Evolutionary conservation across 139 green algal species (phyloP).

Genomic region (Auxenochlorella pyrenoidosa): DNA sequence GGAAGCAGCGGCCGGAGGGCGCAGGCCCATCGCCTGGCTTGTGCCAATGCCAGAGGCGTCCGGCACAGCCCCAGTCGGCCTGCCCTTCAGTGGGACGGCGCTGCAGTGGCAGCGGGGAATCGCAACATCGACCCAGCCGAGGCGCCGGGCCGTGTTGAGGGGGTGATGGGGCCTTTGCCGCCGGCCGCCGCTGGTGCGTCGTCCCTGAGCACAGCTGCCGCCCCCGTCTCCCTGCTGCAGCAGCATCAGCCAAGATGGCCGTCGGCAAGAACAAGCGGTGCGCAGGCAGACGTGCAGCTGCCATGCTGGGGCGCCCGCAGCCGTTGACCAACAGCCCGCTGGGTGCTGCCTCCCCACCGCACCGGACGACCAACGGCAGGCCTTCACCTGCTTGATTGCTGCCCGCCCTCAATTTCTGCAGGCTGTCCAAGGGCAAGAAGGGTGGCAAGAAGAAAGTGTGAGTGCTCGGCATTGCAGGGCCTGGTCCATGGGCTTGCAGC

Average conservation of each 20-base stretch:
- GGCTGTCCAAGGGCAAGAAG: conserved; percentile 98
- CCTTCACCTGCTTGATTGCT: background rate
- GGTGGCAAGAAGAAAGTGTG: conserved; percentile 98
- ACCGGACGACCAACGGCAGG: too few relatives aligned
- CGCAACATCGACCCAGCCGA: too few relatives aligned
- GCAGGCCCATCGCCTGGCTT: too few relatives aligned
- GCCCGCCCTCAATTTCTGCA: background rate
- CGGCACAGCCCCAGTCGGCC: too few relatives aligned
- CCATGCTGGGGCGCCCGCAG: background rate
- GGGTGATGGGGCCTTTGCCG: too few relatives aligned
- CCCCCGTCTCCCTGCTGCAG: background rate
- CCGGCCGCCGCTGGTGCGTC: background rate
- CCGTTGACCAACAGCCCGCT: background rate
- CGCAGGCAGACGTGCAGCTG: background rate
- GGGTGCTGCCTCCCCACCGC: background rate
- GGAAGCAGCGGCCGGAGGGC: too few relatives aligned
- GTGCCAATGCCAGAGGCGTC: too few relatives aligned
- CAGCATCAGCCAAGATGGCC: conserved; percentile 25
- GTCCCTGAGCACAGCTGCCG: background rate
- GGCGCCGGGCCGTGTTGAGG: too few relatives aligned
- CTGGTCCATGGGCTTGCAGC: background rate
- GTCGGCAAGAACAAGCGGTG: conserved; percentile 38
- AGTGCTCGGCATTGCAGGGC: conserved; percentile 33
- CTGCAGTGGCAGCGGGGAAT: too few relatives aligned
- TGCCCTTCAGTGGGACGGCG: too few relatives aligned